phyloP scores from a whole-genome alignment of 768 basidiomycete species.

The Lyophyllum atratum region DNA sequence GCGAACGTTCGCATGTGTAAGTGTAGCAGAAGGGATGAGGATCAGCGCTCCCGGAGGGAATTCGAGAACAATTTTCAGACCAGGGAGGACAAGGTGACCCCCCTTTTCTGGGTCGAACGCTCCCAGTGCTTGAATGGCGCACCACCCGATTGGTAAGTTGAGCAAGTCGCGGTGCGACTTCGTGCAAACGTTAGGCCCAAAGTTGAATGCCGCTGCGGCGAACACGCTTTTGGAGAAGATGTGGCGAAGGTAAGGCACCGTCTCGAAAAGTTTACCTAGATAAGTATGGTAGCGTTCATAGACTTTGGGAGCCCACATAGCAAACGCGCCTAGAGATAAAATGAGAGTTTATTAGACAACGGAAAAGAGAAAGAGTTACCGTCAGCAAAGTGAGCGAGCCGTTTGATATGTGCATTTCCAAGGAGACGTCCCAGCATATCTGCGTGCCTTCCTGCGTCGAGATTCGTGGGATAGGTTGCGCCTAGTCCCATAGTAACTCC shows the following conservation, averaged over 20 bases:
- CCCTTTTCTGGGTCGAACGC: constrained; percentile 26
- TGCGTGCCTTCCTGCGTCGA: no score
- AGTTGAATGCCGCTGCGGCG: constrained; percentile 27
- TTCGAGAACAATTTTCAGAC: constrained; percentile 16
- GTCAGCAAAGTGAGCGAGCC: constrained; percentile 1
- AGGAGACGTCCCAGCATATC: background rate
- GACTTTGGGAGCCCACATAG: background rate
- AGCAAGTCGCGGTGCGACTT: constrained; percentile 24
- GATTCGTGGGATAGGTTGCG: no score
- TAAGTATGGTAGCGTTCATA: background rate
- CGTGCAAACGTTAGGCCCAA: constrained; percentile 19
- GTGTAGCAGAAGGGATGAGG: constrained; percentile 28
- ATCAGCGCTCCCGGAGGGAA: constrained; percentile 23
- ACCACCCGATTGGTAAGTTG: constrained; percentile 34
- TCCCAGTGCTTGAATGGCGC: constrained; percentile 30
- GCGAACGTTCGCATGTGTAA: constrained; percentile 26
- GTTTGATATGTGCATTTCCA: background rate
- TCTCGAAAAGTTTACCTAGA: background rate
- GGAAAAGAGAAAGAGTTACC: background rate
- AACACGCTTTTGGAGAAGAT: constrained; percentile 4
- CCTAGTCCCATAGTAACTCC: background rate
- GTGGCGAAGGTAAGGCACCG: background rate
- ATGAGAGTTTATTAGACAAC: background rate
- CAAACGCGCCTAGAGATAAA: background rate
- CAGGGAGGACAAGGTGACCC: constrained; percentile 32